Percentiles rank a stretch among this genome's conserved stretches.
These are phyloP conservation scores for Dictyostelium purpureum DNA, from an alignment of 78 protist species.

Conservation along the genomic window DNA sequence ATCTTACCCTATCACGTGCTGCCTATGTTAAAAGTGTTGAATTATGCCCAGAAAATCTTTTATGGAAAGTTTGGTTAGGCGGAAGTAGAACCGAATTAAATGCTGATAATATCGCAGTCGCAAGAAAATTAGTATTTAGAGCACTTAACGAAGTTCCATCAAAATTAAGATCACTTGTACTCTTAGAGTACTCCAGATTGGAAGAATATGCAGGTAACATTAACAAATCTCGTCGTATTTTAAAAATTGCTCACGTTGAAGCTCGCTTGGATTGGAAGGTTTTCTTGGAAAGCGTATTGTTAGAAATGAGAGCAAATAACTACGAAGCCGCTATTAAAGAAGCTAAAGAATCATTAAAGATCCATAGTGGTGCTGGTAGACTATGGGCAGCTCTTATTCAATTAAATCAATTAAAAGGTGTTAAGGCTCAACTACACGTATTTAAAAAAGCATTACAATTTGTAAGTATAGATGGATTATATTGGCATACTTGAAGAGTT, in stretches of 20 bases:
- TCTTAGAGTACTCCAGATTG: conserved; percentile 88
- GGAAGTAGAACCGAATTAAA: conserved; percentile 73
- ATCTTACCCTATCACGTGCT: conserved; percentile 62
- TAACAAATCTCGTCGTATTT: conserved; percentile 65
- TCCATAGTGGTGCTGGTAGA: conserved; percentile 92
- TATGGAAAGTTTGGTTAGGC: conserved; percentile 94
- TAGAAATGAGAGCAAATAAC: conserved; percentile 89
- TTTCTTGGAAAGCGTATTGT: conserved; percentile 85
- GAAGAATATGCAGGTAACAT: conserved; percentile 87
- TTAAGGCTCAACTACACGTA: conserved; percentile 59
- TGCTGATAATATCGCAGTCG: conserved; percentile 50
- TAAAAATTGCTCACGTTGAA: conserved; percentile 73
- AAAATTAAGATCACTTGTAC: conserved; percentile 87
- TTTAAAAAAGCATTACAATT: conserved; percentile 66
- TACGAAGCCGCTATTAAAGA: conserved; percentile 72
- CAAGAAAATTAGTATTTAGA: conserved; percentile 81
- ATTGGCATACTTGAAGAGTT: background rate
- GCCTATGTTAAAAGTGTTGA: conserved; percentile 84
- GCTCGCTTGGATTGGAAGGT: conserved; percentile 90
- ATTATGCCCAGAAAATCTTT: conserved; percentile 87
- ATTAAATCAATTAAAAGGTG: conserved; percentile 77
- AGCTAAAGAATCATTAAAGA: conserved; percentile 84
- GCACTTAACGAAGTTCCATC: conserved; percentile 89
- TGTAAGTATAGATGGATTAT: background rate
- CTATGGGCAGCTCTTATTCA: conserved; percentile 96